Base-by-base conservation (phyloP, 495 filamentous ascomycete species). In the Aspergillus biplanus region DNA sequence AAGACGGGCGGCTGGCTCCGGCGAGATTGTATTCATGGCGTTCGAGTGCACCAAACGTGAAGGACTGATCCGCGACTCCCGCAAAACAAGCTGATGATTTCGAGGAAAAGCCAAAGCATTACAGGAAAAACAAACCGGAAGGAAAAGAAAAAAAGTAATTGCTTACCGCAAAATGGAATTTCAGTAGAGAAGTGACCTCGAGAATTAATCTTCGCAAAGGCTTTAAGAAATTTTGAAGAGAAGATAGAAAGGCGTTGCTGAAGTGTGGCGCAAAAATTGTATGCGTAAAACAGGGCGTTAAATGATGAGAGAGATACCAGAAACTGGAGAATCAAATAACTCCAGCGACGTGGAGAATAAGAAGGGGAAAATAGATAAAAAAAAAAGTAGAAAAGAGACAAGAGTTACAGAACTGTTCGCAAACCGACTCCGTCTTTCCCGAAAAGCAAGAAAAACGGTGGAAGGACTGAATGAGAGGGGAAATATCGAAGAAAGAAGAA, bases 391-490 rank as follows among this genome's bases (percentile, higher is more conserved):
- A 66, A 68, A 70, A 69, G 59, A 59, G 65, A 73, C 66, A 68
- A 70, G 63, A 70, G 63, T 65, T 70, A 72, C 66, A 67, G 62
- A 70, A 73, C 71, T 69, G 76, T 75, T 66, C 71, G 73, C 74
- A 75, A 78, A 78, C 67, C 74, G 75, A 76, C 75, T 75, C 71
- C 73, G 76, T 76, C 71, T 73, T 75, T 73, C 71, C 74, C 70
- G 70, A 69, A 61, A 69, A 71, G 71, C 73, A 75, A 73, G 75
- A 71, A 50, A 44, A 71, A 72, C 65, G 71, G 69, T 65, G 57
- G 65, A 69, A 72, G 64, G 65, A 67, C 61, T 67, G 66, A 65
- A 67, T 67, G 65, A 65, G 69, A 68, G 55, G 63, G 65, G 63
- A 56, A 68, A 66, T 67, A 69, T 63, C 69, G 64, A 69, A 64